Evolutionary conservation across 2,329 filamentous ascomycete genomes (phyloP).

Genomic region (Stagonosporopsis vannaccii): DNA sequence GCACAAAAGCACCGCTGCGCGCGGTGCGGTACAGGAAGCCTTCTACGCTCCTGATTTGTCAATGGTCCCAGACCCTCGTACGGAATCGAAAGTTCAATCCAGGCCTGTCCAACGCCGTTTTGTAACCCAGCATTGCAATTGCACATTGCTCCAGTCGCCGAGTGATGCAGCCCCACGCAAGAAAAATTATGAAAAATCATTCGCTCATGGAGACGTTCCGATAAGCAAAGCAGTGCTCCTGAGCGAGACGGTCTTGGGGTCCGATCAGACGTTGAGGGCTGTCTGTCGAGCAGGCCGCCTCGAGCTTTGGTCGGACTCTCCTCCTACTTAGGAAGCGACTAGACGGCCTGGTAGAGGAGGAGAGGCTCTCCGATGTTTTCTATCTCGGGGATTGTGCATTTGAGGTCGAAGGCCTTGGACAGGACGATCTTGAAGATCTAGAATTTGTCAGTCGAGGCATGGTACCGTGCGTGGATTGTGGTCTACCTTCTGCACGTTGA

Average conservation of each 20-base stretch:
- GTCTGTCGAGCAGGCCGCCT: neutral
- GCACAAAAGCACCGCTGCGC: conserved; percentile 19
- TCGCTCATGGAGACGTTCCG: conserved; percentile 46
- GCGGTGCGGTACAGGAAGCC: conserved; percentile 16
- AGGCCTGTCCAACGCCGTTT: conserved; percentile 42
- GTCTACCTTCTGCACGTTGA: conserved; percentile 96
- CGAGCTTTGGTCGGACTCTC: conserved; percentile 25
- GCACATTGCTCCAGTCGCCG: conserved; percentile 48
- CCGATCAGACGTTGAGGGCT: neutral
- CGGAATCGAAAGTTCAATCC: conserved; percentile 20
- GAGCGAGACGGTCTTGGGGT: neutral
- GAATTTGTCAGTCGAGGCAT: conserved; percentile 33
- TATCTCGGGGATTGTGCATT: conserved; percentile 98
- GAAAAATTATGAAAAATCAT: conserved; percentile 46
- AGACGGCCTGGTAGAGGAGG: conserved; percentile 74
- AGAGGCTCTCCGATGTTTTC: conserved; percentile 97
- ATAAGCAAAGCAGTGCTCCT: conserved; percentile 26
- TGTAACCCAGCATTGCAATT: conserved; percentile 29
- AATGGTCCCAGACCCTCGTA: conserved; percentile 17
- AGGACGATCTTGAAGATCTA: conserved; percentile 99
- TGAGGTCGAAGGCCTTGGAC: conserved; percentile 97
- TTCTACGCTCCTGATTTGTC: conserved; percentile 9
- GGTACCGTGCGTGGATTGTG: rapidly evolving
- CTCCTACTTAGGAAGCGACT: conserved; percentile 32
- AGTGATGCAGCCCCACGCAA: conserved; percentile 46